A percentile compares a stretch with the other conserved stretches of the same genome.
Conservation (phyloP, 2,329 filamentous ascomycete genomes). For the Laburnicola sp. region DNA sequence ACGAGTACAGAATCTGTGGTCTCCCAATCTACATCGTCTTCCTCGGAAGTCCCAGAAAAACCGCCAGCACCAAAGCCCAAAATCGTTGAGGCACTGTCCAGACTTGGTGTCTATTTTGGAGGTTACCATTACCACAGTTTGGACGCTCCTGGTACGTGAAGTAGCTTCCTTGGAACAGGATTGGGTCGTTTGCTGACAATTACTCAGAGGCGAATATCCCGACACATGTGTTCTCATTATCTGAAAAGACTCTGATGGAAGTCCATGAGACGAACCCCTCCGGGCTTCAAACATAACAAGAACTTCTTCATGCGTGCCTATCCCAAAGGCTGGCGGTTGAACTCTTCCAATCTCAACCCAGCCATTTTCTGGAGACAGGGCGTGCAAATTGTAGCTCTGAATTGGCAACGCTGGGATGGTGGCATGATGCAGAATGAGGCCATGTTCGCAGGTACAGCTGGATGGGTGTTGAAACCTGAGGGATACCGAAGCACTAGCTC, state of each 20-base stretch:
- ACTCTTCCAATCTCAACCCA: conserved; percentile 85
- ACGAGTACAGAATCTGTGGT: conserved; percentile 25
- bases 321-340: conserved; percentile 77
- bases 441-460: conserved; percentile 80
- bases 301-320: conserved; percentile 85
- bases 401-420: conserved; percentile 90
- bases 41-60: conserved; percentile 48
- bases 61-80: conserved; percentile 56
- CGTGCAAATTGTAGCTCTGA: conserved; percentile 87
- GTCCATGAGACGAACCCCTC: conserved; percentile 59
- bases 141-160: conserved; percentile 60
- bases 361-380: conserved; percentile 84
- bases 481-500: conserved; percentile 62
- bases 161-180: background rate
- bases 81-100: conserved; percentile 72
- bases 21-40: conserved; percentile 29
- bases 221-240: conserved; percentile 66
- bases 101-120: conserved; percentile 81
- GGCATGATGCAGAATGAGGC: conserved; percentile 96
- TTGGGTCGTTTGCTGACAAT: background rate
- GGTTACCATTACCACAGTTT: conserved; percentile 80
- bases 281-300: conserved; percentile 76
- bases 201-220: conserved; percentile 54
- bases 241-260: conserved; percentile 68
- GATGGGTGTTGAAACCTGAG: conserved; percentile 83